A percentile compares a stretch with the other conserved stretches of the same genome.
Evolutionary conservation across 2,329 filamentous ascomycete genomes (phyloP).

Genomic region (Bimuria novae-zelandiae): DNA sequence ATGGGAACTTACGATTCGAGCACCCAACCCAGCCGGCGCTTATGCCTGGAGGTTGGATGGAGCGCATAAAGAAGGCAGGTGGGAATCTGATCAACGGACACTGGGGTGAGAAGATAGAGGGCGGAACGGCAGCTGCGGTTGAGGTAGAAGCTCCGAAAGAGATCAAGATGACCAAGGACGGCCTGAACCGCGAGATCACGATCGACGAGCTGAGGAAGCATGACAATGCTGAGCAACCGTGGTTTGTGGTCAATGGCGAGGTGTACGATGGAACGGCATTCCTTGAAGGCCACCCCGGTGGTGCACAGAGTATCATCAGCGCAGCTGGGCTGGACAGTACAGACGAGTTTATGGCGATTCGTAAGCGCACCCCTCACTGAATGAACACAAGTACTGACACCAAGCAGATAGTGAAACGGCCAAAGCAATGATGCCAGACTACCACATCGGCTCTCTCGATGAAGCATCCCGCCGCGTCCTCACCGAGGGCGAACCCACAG

Average conservation of each 20-base stretch:
- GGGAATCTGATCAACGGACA: slow-evolving; percentile 79
- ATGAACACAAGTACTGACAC: slow-evolving; percentile 28
- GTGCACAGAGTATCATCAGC: slow-evolving; percentile 80
- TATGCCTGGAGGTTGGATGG: slow-evolving; percentile 89
- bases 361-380: slow-evolving; percentile 56
- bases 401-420: slow-evolving; percentile 82
- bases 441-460: slow-evolving; percentile 82
- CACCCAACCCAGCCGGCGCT: slow-evolving; percentile 84
- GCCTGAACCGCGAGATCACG: slow-evolving; percentile 65
- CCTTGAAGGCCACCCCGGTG: slow-evolving; percentile 81
- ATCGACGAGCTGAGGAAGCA: slow-evolving; percentile 75
- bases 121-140: slow-evolving; percentile 50
- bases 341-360: slow-evolving; percentile 91
- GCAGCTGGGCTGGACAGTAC: slow-evolving; percentile 81
- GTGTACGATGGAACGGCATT: slow-evolving; percentile 87
- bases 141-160: slow-evolving; percentile 62
- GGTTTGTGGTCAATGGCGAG: slow-evolving; percentile 87
- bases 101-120: slow-evolving; percentile 76
- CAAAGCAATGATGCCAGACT: slow-evolving; percentile 83
- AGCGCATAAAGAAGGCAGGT: slow-evolving; percentile 80
- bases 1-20: slow-evolving; percentile 72
- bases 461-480: slow-evolving; percentile 62
- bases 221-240: slow-evolving; percentile 67
- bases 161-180: slow-evolving; percentile 77
- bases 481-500: slow-evolving; percentile 50